Conservation (phyloP, 345 rosid genomes). For the Hirschfeldia incana region DNA sequence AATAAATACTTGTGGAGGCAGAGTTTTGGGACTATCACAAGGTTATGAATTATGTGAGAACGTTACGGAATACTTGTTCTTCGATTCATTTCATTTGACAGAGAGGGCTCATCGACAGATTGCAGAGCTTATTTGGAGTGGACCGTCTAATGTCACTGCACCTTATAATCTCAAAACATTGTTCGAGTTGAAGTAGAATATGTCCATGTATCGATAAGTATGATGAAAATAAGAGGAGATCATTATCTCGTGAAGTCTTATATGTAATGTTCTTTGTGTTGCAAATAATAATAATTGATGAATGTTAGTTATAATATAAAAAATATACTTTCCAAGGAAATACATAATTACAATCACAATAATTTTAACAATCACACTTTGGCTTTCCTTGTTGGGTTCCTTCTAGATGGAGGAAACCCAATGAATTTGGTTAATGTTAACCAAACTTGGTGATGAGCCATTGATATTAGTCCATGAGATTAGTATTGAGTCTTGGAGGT, state of each 20-base stretch:
- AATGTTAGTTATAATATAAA: not conserved
- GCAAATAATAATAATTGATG: not conserved
- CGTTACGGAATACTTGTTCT: constrained; percentile 40
- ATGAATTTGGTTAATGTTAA: no score
- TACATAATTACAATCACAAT: no score
- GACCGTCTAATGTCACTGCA: constrained; percentile 17
- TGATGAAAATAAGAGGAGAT: constrained; percentile 1
- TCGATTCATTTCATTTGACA: constrained; percentile 39
- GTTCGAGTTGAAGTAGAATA: constrained; percentile 23
- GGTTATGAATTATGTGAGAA: constrained; percentile 33
- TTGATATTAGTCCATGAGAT: no score
- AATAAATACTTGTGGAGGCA: constrained; percentile 29
- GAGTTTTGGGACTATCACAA: constrained; percentile 16
- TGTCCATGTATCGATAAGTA: not conserved
- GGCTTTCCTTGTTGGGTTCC: no score
- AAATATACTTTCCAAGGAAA: no score
- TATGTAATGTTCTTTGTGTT: not conserved
- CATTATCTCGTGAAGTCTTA: not conserved
- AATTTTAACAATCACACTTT: no score
- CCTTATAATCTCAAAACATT: constrained; percentile 42
- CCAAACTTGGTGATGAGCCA: no score
- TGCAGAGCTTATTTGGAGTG: constrained; percentile 46
- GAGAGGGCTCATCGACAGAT: constrained; percentile 40
- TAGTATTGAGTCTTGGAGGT: no score
- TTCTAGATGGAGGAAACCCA: no score